Base-by-base conservation (phyloP, 2,329 filamentous ascomycete species). In the Neofusicoccum sp. region DNA sequence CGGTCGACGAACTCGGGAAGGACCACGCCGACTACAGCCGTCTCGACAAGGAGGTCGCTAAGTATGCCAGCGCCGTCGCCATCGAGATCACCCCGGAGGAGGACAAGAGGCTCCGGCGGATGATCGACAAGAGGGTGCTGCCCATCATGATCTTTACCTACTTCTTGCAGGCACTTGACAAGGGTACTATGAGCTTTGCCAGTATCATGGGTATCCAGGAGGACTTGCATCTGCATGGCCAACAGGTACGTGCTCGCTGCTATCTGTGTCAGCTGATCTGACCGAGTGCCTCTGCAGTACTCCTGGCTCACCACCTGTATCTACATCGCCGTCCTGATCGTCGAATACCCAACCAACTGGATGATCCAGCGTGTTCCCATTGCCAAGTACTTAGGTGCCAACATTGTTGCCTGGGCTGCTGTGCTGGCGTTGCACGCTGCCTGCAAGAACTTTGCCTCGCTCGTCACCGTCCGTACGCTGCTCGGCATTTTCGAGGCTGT, bases 11-110 rank as follows among this genome's bases (percentile, higher is more conserved):
- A 6, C 70, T 77, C 28, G 77, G 80, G 60, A 81, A 80, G 58
- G 82, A 83, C 58, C 77, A 81, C 57, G 78, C 82, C 63, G 79
- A 89, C 80, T 80, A 83, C 64, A 73, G 79, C 26, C 81, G 82
- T 67, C 81, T 91, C 60, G 89, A 92, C 74, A 80, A 82, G 60
- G 89, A 92, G 74, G 78, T 92, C 38, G 86, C 87, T 53, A 83
- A 87, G 70, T 92, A 92, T 75, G 84, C 85, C 30, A 80, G 80
- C 20, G 80, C 81, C 20, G 79, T 71, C 16, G 77, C 76, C 5
- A 76, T 90, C 53, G 75, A 83, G 1, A 85, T 91, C 67, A 78
- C 81, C 3, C 75, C 79, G 1, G 84, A 83, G 61, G 84, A 88
- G 58, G 86, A 84, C 72, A 79, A 74, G 40, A 78, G 87, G 31